Evolutionary conservation across 2,329 filamentous ascomycete genomes (phyloP), one percentile per base, ranked within the genome.

Genomic region (Aspergillus piperis): DNA sequence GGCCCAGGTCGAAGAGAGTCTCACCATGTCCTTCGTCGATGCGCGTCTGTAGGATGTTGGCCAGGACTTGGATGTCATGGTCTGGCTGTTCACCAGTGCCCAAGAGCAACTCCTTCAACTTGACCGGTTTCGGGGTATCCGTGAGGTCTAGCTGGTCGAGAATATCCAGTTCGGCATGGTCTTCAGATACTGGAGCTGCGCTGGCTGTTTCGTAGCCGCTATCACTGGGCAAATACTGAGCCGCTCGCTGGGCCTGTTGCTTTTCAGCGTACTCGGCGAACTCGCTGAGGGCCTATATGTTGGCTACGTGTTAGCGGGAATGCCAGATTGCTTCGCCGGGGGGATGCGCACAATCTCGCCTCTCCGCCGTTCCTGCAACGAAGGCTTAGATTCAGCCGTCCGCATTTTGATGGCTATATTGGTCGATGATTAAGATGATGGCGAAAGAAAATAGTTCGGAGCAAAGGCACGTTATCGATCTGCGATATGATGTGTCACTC

Each of bases 241-340:
- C 67, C 13, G 73, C 70, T 44, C 77, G 76, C 25, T 71, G 74
- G 23, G 88, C 88, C 77, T 98, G 95, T 75, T 98, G 93, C 75
- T 92, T 90, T 77, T 98, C 92, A 66, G 97, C 95, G 71, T 97
- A 98, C 71, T 99, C 95, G 76, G 93, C 92, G 75, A 99, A 99
- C 70, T 98, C 95, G 80, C 90, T 95, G 58, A 99, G 84, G 11
- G 94, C 93, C 86, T 88, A 58, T 36, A 30, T 48, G 36, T 30
- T 36, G 23, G 51, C 23, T 15, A 41, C 52, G 8, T 60, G 57
- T 57, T 64, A 60, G 47, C 36, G 64, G 38, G 54, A 51, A 32
- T 50, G 30, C 41, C 21, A 47, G 53, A 25, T 19, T 39, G 58
- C 42, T 54, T 50, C 49, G 54, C 48, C 48, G 36, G 32, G 49